phyloP scores from a whole-genome alignment of 164 flowering plant species.

The Stephania japonica region DNA sequence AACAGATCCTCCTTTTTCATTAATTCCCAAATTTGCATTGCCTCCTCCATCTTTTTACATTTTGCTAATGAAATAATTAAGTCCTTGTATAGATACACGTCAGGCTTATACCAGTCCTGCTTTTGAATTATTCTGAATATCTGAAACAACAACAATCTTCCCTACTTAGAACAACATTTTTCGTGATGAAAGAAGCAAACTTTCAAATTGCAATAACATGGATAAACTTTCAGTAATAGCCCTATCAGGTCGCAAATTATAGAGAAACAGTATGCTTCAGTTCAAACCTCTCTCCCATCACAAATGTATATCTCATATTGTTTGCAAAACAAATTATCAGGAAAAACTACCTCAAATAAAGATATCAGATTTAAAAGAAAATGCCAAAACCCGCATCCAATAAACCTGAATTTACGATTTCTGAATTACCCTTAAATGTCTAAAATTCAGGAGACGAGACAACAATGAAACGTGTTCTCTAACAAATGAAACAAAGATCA shows the following conservation, averaged over 20 bases:
- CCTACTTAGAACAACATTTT: no score
- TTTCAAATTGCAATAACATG: no score
- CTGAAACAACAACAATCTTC: conserved; percentile 30
- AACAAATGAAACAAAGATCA: neutral
- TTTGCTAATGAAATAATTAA: conserved; percentile 65
- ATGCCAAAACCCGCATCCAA: neutral
- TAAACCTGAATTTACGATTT: neutral
- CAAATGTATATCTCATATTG: neutral
- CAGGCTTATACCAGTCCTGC: conserved; percentile 87
- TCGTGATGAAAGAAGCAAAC: no score
- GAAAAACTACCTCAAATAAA: neutral
- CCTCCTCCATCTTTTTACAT: conserved; percentile 73
- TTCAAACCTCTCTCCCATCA: no score
- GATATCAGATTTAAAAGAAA: neutral
- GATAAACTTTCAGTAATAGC: no score
- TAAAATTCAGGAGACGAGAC: neutral
- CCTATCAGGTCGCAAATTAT: no score
- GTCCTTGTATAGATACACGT: conserved; percentile 77
- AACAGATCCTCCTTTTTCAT: conserved; percentile 70
- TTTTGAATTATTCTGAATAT: conserved; percentile 57
- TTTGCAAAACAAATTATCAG: neutral
- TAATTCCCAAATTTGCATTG: conserved; percentile 70
- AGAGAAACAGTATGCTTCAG: no score
- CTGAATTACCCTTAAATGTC: neutral
- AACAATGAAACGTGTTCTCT: neutral